Evolutionary conservation across 1,139 yeast species (phyloP), one percentile per base, ranked within the genome.

Genomic region (Taphrina confusa): DNA sequence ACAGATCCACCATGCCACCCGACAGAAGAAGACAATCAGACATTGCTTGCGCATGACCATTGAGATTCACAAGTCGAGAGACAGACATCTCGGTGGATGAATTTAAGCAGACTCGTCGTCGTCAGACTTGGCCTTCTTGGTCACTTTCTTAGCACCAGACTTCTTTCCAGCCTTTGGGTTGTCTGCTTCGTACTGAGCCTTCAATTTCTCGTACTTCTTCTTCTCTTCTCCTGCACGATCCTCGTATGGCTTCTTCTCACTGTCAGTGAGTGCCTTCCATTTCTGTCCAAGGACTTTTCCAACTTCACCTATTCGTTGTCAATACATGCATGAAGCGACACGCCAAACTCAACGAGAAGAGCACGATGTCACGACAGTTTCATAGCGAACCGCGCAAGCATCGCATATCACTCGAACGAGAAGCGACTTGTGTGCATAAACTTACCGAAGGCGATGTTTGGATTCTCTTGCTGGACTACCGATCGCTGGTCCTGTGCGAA

Each of bases 401-500:
- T n/a, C n/a, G n/a, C n/a, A n/a, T n/a, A n/a, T 5, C 37, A 33
- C 11, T 33, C 37, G 37, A 33, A 18, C 37, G n/a, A 12, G 4
- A 18, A 33, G n/a, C 11, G 8, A 37, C n/a, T 1, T 18, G 42
- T 4, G 42, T n/a, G n/a, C n/a, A n/a, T n/a, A 18, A n/a, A 42
- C 66, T 65, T 70, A 69, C 96, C 96, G 72, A 91, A 90, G 58
- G 91, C 76, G 70, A 88, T 87, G 74, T 95, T 95, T 68, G 96
- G 96, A 82, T 91, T 87, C 75, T 90, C 96, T 65, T 92, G 84
- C 75, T 95, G 82, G 69, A 92, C 96, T 67, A 83, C 82, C 75
- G 91, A 97, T 80, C 97, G 90, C 82, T 87, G 87, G 72, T 90
- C 97, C 73, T 89, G 90, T 70, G 98, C 97, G 73, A 91, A 92